phyloP scores from a whole-genome alignment of 345 rosid genomes.

The Draba incana region DNA sequence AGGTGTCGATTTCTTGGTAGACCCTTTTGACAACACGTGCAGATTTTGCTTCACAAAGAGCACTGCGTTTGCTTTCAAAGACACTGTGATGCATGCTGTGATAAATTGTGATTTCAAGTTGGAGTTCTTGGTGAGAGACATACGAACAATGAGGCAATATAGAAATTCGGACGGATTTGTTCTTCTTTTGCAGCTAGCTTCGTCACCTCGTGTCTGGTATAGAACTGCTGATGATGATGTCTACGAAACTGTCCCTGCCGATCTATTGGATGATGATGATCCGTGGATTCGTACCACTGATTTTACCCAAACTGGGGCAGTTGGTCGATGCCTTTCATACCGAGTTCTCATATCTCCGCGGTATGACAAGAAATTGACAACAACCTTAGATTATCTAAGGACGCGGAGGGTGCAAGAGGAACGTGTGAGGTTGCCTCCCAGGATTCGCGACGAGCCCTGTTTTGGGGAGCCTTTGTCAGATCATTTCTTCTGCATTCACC shows the following conservation, averaged over 20 bases:
- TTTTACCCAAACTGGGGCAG: constrained; percentile 71
- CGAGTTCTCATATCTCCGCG: constrained; percentile 66
- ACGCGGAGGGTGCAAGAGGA: constrained; percentile 58
- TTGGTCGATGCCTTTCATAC: constrained; percentile 70
- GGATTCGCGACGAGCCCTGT: constrained; percentile 59
- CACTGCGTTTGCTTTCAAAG: constrained; percentile 71
- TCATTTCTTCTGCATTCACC: constrained; percentile 62
- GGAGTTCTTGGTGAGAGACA: constrained; percentile 80
- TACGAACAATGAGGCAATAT: constrained; percentile 58
- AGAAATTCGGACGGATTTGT: constrained; percentile 45
- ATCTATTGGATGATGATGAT: constrained; percentile 91
- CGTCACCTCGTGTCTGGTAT: constrained; percentile 75
- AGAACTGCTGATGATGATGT: constrained; percentile 87
- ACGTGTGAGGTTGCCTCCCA: constrained; percentile 45
- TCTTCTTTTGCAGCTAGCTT: constrained; percentile 67
- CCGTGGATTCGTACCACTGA: constrained; percentile 96
- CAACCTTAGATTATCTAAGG: constrained; percentile 54
- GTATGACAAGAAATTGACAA: constrained; percentile 59
- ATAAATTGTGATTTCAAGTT: constrained; percentile 81
- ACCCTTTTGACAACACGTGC: constrained; percentile 82
- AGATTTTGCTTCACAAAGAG: constrained; percentile 65
- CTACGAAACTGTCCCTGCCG: constrained; percentile 53
- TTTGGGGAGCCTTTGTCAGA: constrained; percentile 60
- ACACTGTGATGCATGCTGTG: constrained; percentile 48
- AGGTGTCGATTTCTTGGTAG: constrained; percentile 72